Evolutionary conservation across 371 early-diverging fungal species (phyloP).

Genomic region (Apophysomyces elegans): DNA sequence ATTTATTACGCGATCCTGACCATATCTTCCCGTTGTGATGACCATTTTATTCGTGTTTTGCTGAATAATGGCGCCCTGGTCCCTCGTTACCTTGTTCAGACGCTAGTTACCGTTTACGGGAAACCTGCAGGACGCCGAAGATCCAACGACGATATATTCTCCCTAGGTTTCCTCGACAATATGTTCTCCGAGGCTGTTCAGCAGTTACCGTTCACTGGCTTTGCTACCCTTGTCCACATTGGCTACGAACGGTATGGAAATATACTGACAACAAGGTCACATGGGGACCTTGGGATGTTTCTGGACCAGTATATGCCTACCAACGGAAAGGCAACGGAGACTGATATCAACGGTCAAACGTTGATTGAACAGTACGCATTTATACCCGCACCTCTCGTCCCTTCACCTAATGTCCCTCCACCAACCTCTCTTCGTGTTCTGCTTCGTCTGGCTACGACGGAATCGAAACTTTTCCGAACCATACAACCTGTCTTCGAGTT

Average conservation of each 20-base stretch:
- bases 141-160: not conserved
- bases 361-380: constrained; percentile 12
- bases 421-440: constrained; percentile 18
- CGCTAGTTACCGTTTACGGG: constrained; percentile 24
- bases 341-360: not conserved
- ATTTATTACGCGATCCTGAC: constrained; percentile 34
- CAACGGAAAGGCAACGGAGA: not conserved
- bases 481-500: constrained; percentile 29
- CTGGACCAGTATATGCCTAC: constrained; percentile 12
- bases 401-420: not conserved
- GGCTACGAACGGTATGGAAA: constrained; percentile 9
- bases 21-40: constrained; percentile 25
- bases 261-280: not conserved
- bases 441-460: not conserved
- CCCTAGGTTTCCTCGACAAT: constrained; percentile 15
- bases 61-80: constrained; percentile 27
- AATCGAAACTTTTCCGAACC: not conserved
- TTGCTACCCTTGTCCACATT: constrained; percentile 22
- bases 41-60: constrained; percentile 21
- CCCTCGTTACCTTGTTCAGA: constrained; percentile 29
- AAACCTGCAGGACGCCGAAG: constrained; percentile 9
- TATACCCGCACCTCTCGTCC: constrained; percentile 15
- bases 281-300: not conserved
- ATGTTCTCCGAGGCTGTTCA: constrained; percentile 22
- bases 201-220: constrained; percentile 31